Evolutionary conservation across 164 flowering plant genomes (phyloP), one percentile per base, ranked within the genome.

Genomic region (Macadamia integrifolia): DNA sequence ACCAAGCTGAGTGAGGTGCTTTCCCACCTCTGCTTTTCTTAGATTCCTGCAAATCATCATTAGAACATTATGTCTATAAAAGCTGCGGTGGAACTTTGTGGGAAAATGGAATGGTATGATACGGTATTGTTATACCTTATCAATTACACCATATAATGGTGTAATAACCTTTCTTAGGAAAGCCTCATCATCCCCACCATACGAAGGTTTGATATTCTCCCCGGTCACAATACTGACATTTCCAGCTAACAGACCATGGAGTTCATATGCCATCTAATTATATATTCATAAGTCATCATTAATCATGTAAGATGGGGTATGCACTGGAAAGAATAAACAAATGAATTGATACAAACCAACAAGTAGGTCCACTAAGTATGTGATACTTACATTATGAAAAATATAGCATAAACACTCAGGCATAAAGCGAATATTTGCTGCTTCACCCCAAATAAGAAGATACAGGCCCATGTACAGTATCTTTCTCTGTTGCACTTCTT

Each of bases 401-500:
- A 95, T 95, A 75, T 91, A 95, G 86, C 99, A 88, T 18, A 95
- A 76, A 66, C 98, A 95, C 80, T 93, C 99, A 69, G 99, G 99
- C 96, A 95, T 91, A 77, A 91, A 95, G 46, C 97, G 91, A 63
- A 92, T 76, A 81, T 95, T 95, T 46, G 96, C 98, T 73, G 99
- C 98, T 81, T 95, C 99, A 62, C 99, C 99, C 97, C 98, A 95
- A 15, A 95, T 88, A 58, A 92, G 97, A 79, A 92, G 94, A 80
- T 91, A 86, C 12, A 95, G 84, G 42, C 98, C 99, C 95, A 95
- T 95, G 76, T 95, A 92, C 6, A 95, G 84, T 60, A 92, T 85
- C 78, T 93, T 95, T 58, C 98, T 78, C 74, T 92, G 98, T 60
- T 92, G 96, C 63, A 89, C 77, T 74, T 92, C 99, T 72, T 77